Base-by-base conservation (phyloP, 352 stramenopile genomes). In the Globisporangium nunn region DNA sequence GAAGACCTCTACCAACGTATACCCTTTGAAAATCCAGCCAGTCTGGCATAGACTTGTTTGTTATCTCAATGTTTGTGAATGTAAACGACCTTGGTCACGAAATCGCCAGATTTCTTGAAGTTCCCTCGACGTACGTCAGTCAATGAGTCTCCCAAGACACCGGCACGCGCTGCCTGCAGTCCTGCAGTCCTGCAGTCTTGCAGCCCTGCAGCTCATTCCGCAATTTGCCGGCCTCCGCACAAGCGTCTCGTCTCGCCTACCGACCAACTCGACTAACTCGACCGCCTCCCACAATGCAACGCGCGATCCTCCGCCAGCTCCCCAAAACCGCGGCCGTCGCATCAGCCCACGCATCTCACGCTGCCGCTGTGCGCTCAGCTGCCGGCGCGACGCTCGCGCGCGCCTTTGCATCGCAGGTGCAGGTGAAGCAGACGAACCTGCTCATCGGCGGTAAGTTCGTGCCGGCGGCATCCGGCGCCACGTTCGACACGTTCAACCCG, bases 391-490 rank as follows among this genome's bases (percentile, higher is more conserved):
- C 49, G 30, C 50, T 68, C 28, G 64, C 61, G 11, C 68, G 72
- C 51, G 58, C 67, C 35, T 83, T 84, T 58, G 72, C 72, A 4
- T 56, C 60, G 4, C 57, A 65, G 0, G 67, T 81, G 40, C 28
- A 62, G 33, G 59, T 83, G 30, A 84, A 78, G 64, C 78, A 90
- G 39, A 61, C 56, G 29, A 81, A 88, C 41, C 66, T 96, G 48
- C 75, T 96, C 54, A 96, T 96, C 65, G 85, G 91, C 68, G 74
- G 74, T 68, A 64, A 93, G 64, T 96, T 94, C 56, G 85, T 96
- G 50, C 71, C 85, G 12, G 73, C 79, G 8, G 50, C 66, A 23
- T 70, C 63, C 39, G 85, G 85, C 40, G 71, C 78, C 54, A 94
- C 75, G 4, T 95, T 96, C 61, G 70, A 84, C 48, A 88, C 72